Evolutionary conservation across 2,329 filamentous ascomycete genomes (phyloP).

Genomic region (Beauveria pseudobassiana): DNA sequence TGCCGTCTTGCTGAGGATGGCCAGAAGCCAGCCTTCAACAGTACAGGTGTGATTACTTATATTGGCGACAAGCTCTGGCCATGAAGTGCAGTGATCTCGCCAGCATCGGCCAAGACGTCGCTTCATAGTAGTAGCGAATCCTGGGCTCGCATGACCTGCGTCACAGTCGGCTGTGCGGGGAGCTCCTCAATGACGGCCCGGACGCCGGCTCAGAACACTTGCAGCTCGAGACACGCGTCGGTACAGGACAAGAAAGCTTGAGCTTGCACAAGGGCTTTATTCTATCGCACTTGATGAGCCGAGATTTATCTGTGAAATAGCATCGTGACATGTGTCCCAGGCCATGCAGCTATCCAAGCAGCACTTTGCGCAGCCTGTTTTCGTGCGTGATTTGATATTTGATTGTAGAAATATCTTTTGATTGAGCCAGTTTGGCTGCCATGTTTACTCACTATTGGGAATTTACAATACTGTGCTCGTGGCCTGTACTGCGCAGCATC

Average conservation of each 20-base stretch:
- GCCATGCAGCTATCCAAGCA: background rate
- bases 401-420: background rate
- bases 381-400: background rate
- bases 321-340: no score
- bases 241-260: background rate
- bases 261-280: background rate
- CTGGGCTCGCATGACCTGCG: background rate
- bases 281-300: background rate
- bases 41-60: no score
- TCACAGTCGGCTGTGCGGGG: background rate
- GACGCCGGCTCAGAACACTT: background rate
- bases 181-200: background rate
- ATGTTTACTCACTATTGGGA: background rate
- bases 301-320: background rate
- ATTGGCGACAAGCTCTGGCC: background rate
- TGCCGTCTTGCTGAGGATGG: background rate
- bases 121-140: background rate
- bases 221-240: background rate
- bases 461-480: background rate
- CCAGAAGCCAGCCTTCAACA: background rate
- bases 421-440: rapidly evolving
- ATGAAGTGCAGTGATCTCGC: background rate
- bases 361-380: background rate
- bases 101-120: background rate
- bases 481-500: no score